Evolutionary conservation across 2,329 filamentous ascomycete species (phyloP).

Genomic region (Annulohypoxylon truncatum): DNA sequence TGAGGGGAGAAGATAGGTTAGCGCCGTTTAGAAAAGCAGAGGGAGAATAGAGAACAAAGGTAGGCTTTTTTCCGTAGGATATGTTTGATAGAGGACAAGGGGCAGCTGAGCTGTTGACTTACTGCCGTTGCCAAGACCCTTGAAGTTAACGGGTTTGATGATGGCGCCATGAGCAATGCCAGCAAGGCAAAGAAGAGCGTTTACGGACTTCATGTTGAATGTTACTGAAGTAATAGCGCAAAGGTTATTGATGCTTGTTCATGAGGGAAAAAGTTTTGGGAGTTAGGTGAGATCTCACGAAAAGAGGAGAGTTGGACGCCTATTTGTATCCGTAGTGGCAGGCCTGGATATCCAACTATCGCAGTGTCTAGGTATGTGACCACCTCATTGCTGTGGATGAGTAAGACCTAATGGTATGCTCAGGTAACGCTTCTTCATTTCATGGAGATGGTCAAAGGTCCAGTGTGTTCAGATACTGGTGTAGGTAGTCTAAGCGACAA

Average conservation of each 20-base stretch:
- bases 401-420: neutral
- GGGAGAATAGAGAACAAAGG: too few relatives aligned
- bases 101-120: slow-evolving; percentile 10
- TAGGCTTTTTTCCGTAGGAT: too few relatives aligned
- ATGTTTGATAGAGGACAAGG: neutral
- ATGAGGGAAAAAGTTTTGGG: neutral
- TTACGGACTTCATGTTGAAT: slow-evolving; percentile 22
- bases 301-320: neutral
- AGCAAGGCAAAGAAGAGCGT: slow-evolving; percentile 2
- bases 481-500: neutral
- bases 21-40: neutral
- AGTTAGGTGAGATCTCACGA: neutral
- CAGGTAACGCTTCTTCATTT: neutral
- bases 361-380: neutral
- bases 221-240: neutral
- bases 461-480: neutral
- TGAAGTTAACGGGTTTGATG: slow-evolving; percentile 2
- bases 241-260: neutral
- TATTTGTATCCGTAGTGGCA: neutral
- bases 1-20: slow-evolving; percentile 13
- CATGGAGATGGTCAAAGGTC: neutral
- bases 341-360: neutral
- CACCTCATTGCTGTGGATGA: neutral
- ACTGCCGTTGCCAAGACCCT: slow-evolving; percentile 24
- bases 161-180: slow-evolving; percentile 1